phyloP scores from a whole-genome alignment of 78 protist species.

The slime mould (Dictyostelium discoideum) region DNA sequence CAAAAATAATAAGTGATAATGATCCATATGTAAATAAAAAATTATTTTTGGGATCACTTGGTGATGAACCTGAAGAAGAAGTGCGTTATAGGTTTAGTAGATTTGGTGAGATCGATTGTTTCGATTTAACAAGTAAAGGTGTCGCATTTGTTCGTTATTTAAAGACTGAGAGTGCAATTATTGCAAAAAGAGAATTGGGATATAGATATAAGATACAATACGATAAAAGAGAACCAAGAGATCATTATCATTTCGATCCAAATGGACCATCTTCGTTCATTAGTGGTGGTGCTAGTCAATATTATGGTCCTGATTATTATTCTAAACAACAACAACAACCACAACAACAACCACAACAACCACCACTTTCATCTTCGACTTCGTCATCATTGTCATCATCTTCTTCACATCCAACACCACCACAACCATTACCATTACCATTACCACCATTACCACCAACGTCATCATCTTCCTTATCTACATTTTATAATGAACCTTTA shows the following conservation, averaged over 20 bases:
- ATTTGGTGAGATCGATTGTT: not conserved
- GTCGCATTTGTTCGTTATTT: not conserved
- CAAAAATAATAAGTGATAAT: not conserved
- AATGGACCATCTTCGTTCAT: not conserved
- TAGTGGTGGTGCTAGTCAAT: not conserved
- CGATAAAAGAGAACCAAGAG: constrained; percentile 26
- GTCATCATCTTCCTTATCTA: not conserved
- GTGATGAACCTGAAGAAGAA: not conserved
- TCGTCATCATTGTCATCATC: not conserved
- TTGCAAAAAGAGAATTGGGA: not conserved
- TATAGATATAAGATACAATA: constrained; percentile 19
- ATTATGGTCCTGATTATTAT: not conserved
- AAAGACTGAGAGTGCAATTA: constrained; percentile 2
- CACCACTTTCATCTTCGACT: not conserved
- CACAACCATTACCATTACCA: not conserved
- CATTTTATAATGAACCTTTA: not conserved
- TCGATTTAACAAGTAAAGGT: not conserved
- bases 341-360: not conserved
- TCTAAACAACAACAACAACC: not conserved
- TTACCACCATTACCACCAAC: not conserved
- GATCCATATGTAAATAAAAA: constrained; percentile 51
- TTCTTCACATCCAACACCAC: not conserved
- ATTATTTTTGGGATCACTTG: not conserved
- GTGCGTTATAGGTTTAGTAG: not conserved
- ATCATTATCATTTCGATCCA: not conserved